Evolutionary conservation across 1,139 yeast genomes (phyloP), one percentile per base, ranked within the genome.

Genomic region (Nakaseomyces nivariensis): DNA sequence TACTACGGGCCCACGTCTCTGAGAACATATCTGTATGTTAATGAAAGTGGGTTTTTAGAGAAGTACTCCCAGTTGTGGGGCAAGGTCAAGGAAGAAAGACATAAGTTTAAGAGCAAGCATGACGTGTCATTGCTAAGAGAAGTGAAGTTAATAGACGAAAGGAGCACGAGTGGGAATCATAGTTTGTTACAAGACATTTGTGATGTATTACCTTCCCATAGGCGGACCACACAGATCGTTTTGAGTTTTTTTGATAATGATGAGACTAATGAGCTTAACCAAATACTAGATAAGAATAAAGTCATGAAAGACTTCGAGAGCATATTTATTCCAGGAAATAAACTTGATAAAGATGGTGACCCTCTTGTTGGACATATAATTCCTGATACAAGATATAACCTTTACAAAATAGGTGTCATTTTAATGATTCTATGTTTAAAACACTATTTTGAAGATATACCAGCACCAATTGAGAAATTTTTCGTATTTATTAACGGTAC

Each of bases 1-100:
- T 42, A 56, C 5, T 60, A 53, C 49, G 67, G 67, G 1, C 63
- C 65, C 6, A 63, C 67, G 1, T 56, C 66, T 4, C 41, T 58
- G 45, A 49, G 58, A 34, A 56, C 61, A 0, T 46, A 54, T 26
- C 51, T 60, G 10, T 48, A 46, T 24, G 47, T 49, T 13, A 53
- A 55, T 33, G 56, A 55, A 32, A 52, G 55, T 48, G 56, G 56
- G n/a, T 57, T 60, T 29, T 41, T 50, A 25, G 50, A 52, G 5
- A 59, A 58, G 46, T 58, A 57, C 48, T 43, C 45, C 33, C 57
- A 54, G 38, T 37, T 62, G 6, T 62, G 66, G 66, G 46, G 48
- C 4, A 58, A 52, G 49, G 53, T 61, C 7, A 54, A 57, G 41
- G 50, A 49, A 4, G 62, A 58, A 41, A 54, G 63, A 36, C 50